Evolutionary conservation across 768 basidiomycete species (phyloP).

Genomic region (Kondoa malvinella): DNA sequence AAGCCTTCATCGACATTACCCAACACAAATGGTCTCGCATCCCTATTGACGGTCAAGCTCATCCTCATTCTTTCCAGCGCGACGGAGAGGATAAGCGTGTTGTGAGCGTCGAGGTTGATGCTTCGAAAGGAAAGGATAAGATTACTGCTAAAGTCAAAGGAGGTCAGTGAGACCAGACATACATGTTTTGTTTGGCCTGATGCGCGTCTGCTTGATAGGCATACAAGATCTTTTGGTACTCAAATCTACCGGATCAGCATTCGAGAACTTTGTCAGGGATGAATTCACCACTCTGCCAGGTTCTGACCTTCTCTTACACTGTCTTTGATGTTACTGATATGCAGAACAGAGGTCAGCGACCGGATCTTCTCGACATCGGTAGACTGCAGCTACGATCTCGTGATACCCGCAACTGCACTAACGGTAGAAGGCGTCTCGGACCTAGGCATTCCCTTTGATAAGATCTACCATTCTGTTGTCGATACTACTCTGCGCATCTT

Average conservation of each 20-base stretch:
- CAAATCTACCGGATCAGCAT: constrained; percentile 74
- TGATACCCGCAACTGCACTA: constrained; percentile 29
- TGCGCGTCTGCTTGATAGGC: no score
- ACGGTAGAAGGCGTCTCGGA: constrained; percentile 35
- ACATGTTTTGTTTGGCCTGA: background rate
- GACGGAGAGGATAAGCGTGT: constrained; percentile 80
- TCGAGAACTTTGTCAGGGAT: constrained; percentile 62
- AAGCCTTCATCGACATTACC: constrained; percentile 25
- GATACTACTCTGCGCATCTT: constrained; percentile 60
- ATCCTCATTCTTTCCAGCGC: constrained; percentile 65
- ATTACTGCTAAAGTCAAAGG: constrained; percentile 44
- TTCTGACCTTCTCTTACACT: constrained; percentile 5
- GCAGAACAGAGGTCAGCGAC: constrained; percentile 59
- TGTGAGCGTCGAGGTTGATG: constrained; percentile 39
- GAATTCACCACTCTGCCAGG: constrained; percentile 34
- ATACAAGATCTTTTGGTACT: constrained; percentile 40
- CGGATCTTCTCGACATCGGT: constrained; percentile 80
- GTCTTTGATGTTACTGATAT: constrained; percentile 38
- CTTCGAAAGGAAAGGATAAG: constrained; percentile 45
- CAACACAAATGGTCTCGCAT: constrained; percentile 58
- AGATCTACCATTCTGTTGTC: constrained; percentile 42
- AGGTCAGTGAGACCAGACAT: background rate
- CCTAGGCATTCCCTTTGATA: constrained; percentile 42
- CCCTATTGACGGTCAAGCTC: constrained; percentile 36
- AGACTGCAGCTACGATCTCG: constrained; percentile 39